Conservation (phyloP, 1,284 basidiomycete species). For the Moesziomyces parantarcticus region DNA sequence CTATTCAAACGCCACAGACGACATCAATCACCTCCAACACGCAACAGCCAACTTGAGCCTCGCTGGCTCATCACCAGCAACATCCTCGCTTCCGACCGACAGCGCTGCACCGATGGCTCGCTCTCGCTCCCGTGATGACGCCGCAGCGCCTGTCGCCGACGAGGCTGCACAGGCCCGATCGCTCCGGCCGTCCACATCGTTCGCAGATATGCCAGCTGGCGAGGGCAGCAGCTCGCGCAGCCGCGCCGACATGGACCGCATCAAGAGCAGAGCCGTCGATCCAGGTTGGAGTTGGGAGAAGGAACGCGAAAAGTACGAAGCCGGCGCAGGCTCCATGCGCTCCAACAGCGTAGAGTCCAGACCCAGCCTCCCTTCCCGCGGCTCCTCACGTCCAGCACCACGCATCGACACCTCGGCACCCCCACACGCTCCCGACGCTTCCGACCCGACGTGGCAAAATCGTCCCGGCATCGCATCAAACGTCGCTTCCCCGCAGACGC, state of each 20-base stretch:
- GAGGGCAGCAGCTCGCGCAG: conserved; percentile 21
- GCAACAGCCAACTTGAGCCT: conserved; percentile 23
- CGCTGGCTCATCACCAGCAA: neutral
- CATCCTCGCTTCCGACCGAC: conserved; percentile 12
- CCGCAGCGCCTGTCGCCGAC: neutral
- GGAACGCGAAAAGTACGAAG: conserved; percentile 43
- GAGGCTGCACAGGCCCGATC: conserved; percentile 7
- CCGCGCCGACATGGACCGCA: conserved; percentile 49
- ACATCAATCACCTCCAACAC: conserved; percentile 12
- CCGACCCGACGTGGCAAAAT: conserved; percentile 5
- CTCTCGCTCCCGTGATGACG: conserved; percentile 19
- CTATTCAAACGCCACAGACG: conserved; percentile 20
- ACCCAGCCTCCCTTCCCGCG: conserved; percentile 34
- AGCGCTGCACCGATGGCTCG: conserved; percentile 15
- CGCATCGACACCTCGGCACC: conserved; percentile 31
- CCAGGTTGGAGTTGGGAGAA: conserved; percentile 53
- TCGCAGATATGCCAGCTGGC: conserved; percentile 9
- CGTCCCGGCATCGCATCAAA: conserved; percentile 19
- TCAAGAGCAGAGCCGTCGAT: conserved; percentile 51
- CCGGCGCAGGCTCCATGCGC: conserved; percentile 15
- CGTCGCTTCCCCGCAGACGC: conserved; percentile 34
- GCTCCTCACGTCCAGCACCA: conserved; percentile 28
- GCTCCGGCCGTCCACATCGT: conserved; percentile 36
- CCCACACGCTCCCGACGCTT: conserved; percentile 1
- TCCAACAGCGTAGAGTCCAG: conserved; percentile 40